Evolutionary conservation across 192 early-diverging fungal species (phyloP).

Genomic region (Geosiphon pyriformis): DNA sequence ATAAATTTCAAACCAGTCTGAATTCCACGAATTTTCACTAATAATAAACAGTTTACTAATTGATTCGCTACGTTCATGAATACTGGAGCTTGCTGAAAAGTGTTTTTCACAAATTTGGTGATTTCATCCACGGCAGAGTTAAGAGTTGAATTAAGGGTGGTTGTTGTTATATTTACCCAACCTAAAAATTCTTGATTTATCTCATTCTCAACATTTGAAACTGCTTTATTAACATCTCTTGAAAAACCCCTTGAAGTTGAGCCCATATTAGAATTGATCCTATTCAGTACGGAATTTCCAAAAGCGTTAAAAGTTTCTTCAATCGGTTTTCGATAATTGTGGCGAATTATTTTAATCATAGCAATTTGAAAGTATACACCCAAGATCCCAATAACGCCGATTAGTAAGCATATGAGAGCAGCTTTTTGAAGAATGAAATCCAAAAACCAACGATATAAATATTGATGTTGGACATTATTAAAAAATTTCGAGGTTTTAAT

Average conservation of each 20-base stretch:
- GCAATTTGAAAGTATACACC: constrained; percentile 27
- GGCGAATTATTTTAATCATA: constrained; percentile 15
- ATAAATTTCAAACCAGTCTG: constrained; percentile 13
- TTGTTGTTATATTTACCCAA: constrained; percentile 18
- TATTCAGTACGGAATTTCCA: neutral
- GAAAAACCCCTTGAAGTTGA: constrained; percentile 2
- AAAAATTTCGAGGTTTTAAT: constrained; percentile 20
- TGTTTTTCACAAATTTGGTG: neutral
- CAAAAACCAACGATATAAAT: constrained; percentile 32
- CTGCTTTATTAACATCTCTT: neutral
- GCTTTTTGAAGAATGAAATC: constrained; percentile 24
- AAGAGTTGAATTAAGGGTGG: constrained; percentile 10
- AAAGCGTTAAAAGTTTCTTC: neutral
- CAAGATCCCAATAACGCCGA: constrained; percentile 27
- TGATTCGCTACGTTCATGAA: neutral
- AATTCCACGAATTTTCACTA: constrained; percentile 11
- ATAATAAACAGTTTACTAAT: constrained; percentile 16
- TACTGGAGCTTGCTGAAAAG: constrained; percentile 2
- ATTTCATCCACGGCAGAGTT: constrained; percentile 21
- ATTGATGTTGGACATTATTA: constrained; percentile 7
- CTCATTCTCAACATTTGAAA: constrained; percentile 2
- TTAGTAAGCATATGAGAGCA: constrained; percentile 26
- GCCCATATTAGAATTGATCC: constrained; percentile 7
- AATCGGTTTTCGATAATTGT: constrained; percentile 17
- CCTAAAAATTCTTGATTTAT: constrained; percentile 5